These are phyloP conservation scores for Monosporascus sp. DNA, from an alignment of 2,329 filamentous ascomycete genomes.

Conservation along the genomic window DNA sequence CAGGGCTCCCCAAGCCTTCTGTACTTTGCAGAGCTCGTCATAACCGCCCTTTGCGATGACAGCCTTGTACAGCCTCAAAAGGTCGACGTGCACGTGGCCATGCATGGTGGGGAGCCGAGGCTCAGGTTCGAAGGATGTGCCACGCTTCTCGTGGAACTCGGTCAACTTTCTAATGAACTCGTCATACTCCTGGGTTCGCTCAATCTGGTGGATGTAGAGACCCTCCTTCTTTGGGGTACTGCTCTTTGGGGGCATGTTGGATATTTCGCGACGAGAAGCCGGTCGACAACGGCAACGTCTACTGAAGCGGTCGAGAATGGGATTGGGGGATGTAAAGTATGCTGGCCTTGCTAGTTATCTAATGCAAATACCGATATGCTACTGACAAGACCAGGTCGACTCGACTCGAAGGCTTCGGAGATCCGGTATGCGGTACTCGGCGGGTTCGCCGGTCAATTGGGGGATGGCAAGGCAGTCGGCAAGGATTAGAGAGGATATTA, in stretches of 20 bases:
- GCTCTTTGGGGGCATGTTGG: constrained; percentile 25
- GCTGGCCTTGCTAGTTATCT: too few species aligned
- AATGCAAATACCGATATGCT: too few species aligned
- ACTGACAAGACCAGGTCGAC: too few species aligned
- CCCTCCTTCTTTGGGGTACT: constrained; percentile 20
- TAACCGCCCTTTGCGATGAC: constrained; percentile 77
- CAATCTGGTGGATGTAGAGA: constrained; percentile 37
- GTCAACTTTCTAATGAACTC: constrained; percentile 71
- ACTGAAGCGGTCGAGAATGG: background rate
- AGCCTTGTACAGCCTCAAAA: constrained; percentile 71
- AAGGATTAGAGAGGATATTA: too few species aligned
- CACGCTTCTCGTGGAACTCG: constrained; percentile 72
- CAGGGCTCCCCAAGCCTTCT: constrained; percentile 79
- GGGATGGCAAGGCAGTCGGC: too few species aligned
- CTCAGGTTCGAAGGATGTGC: constrained; percentile 72
- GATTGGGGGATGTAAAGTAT: too few species aligned
- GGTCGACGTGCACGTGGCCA: constrained; percentile 68
- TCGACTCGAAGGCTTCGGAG: background rate
- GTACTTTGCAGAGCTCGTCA: constrained; percentile 76
- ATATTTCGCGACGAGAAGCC: background rate
- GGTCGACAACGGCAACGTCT: constrained; percentile 13
- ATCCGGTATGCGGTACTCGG: too few species aligned
- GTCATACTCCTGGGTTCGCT: constrained; percentile 64
- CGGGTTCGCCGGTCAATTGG: too few species aligned
- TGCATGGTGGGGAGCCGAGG: constrained; percentile 60